A percentile compares a stretch with the other conserved stretches of the same genome.
Conservation (phyloP, 441 rosid genomes). For the Raphanus hybrid region DNA sequence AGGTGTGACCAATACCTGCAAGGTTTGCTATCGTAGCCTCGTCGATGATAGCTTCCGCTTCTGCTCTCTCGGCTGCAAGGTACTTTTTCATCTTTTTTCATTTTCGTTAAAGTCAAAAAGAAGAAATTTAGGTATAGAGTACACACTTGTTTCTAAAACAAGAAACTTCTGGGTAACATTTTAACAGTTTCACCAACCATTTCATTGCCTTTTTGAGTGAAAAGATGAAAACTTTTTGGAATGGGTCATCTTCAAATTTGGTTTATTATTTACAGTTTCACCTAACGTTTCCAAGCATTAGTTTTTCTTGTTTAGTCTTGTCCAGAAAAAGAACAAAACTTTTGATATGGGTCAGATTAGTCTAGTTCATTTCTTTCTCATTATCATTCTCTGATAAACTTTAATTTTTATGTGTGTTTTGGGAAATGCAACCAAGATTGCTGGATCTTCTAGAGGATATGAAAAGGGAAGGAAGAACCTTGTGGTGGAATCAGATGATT, state of each 20-base stretch:
- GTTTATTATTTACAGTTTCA: slow-evolving; percentile 13
- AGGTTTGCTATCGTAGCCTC: slow-evolving; percentile 91
- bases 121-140: slow-evolving; percentile 24
- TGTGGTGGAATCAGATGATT: slow-evolving; percentile 73
- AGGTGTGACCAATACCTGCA: slow-evolving; percentile 94
- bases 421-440: slow-evolving; percentile 52
- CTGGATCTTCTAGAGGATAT: slow-evolving; percentile 71
- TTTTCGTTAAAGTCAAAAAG: neutral
- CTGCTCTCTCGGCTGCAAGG: slow-evolving; percentile 99
- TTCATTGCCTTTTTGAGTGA: slow-evolving; percentile 17
- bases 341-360: neutral
- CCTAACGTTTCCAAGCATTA: slow-evolving; percentile 27
- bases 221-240: slow-evolving; percentile 30
- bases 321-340: neutral
- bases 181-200: slow-evolving; percentile 22
- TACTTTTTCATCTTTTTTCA: slow-evolving; percentile 39
- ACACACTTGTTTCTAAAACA: slow-evolving; percentile 8
- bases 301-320: neutral
- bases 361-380: neutral
- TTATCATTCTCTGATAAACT: slow-evolving; percentile 11
- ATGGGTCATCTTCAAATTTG: slow-evolving; percentile 25
- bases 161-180: neutral
- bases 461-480: slow-evolving; percentile 55
- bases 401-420: slow-evolving; percentile 25
- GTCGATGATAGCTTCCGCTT: slow-evolving; percentile 92